Evolutionary conservation across 2,329 filamentous ascomycete genomes (phyloP), one percentile per base, ranked within the genome.

Genomic region (Trichoderma breve): DNA sequence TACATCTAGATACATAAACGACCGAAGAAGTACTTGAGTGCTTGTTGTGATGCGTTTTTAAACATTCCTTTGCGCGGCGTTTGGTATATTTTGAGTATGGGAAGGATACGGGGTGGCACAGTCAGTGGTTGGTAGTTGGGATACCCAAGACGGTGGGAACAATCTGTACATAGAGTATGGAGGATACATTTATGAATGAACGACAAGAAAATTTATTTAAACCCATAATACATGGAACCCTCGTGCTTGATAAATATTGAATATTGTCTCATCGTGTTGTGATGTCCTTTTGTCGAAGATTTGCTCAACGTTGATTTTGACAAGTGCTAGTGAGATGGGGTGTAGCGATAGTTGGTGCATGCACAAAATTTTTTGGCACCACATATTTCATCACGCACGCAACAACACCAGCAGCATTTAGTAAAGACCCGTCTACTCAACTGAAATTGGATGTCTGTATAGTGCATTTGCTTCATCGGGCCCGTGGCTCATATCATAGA

Each of bases 51-150:
- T 61, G 47, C 18, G 11, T 70, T 39, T 63, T 63, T 39, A 28
- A 36, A 66, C 55, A 61, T 72, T 72, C 70, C 65, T 72, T 72
- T 72, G 71, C 65, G 39, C 39, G 71, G 71, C 71, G 71, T 72
- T 72, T 43, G 57, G 71, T 28, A 62, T 28, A 34, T 63, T 63
- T 47, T 30, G 24, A 28, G 34, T 55, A 39, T 30, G 64, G 64
- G 15, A n/a, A 53, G 43, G 67, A 32, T 68, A 61, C 15, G 66
- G 64, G 51, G 67, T 53, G 67, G 67, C 39, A 61, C 57, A 55
- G 63, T 26, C 21, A 28, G 61, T 57, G 21, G 69, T 58, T 66
- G 63, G 70, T 30, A 43, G 58, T 72, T 57, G 53, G 36, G 58
- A 72, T 72, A 72, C 71, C 71, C 71, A 67, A 72, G 71, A 69